Percentiles rank a stretch among this genome's conserved stretches.
Conservation (phyloP, 1,284 basidiomycete species). For the Kalmanozyma brasiliensis region DNA sequence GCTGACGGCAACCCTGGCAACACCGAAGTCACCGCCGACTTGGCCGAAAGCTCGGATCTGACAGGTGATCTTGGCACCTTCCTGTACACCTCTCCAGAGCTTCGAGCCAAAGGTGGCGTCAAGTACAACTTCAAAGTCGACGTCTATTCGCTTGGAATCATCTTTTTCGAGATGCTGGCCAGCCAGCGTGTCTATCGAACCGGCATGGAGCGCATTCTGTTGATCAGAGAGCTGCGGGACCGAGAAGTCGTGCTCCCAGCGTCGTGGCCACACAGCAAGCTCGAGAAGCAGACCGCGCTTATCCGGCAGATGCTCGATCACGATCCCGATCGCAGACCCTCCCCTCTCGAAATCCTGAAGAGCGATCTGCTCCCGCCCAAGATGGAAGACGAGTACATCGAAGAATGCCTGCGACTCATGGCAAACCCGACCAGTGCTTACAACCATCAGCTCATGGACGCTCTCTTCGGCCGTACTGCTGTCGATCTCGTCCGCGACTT, state of each 20-base stretch:
- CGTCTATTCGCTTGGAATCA: slow-evolving; percentile 91
- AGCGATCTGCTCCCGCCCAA: slow-evolving; percentile 80
- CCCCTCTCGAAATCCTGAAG: slow-evolving; percentile 84
- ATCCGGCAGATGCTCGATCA: slow-evolving; percentile 86
- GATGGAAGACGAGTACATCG: slow-evolving; percentile 85
- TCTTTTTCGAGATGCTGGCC: slow-evolving; percentile 98
- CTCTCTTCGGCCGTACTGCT: slow-evolving; percentile 69
- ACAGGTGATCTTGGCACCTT: slow-evolving; percentile 81
- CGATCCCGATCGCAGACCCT: slow-evolving; percentile 82
- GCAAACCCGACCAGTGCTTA: slow-evolving; percentile 70
- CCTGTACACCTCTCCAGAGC: slow-evolving; percentile 87
- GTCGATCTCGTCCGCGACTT: slow-evolving; percentile 76
- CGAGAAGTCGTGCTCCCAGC: slow-evolving; percentile 79
- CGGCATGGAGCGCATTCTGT: slow-evolving; percentile 83
- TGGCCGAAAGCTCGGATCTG: slow-evolving; percentile 72
- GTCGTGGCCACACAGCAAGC: slow-evolving; percentile 74
- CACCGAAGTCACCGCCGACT: slow-evolving; percentile 75
- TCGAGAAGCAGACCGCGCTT: slow-evolving; percentile 73
- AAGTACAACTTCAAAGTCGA: slow-evolving; percentile 84
- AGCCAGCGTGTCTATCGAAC: slow-evolving; percentile 76
- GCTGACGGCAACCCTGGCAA: slow-evolving; percentile 46
- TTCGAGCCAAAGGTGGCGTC: slow-evolving; percentile 70
- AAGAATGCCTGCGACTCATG: slow-evolving; percentile 80
- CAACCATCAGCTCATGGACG: slow-evolving; percentile 60
- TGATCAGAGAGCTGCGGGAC: slow-evolving; percentile 81